These are phyloP conservation scores for Phaffomyces opuntiae DNA, from an alignment of 805 yeast genomes.

Conservation along the genomic window DNA sequence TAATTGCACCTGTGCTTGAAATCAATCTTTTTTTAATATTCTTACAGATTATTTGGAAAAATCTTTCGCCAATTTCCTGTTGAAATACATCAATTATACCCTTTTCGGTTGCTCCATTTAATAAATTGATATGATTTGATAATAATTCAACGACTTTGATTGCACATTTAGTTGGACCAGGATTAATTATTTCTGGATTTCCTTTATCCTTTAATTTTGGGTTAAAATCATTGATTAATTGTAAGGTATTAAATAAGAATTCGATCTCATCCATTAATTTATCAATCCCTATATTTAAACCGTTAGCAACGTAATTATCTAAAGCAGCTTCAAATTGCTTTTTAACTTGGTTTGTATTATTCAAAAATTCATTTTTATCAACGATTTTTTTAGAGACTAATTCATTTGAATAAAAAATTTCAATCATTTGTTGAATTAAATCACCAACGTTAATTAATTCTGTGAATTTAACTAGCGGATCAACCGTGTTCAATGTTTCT, in stretches of 20 bases:
- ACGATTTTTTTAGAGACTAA: conserved; percentile 49
- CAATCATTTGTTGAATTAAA: conserved; percentile 84
- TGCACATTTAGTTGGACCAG: conserved; percentile 62
- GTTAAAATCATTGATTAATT: conserved; percentile 55
- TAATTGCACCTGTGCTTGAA: conserved; percentile 77
- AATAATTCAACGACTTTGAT: conserved; percentile 52
- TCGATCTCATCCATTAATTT: conserved; percentile 80
- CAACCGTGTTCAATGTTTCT: conserved; percentile 38
- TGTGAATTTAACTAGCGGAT: conserved; percentile 79
- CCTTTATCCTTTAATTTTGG: conserved; percentile 29
- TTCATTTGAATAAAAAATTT: conserved; percentile 85
- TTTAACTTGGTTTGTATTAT: conserved; percentile 71
- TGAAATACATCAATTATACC: conserved; percentile 87
- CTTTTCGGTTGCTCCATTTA: conserved; percentile 80
- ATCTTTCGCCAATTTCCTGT: conserved; percentile 86
- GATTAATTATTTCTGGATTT: conserved; percentile 15
- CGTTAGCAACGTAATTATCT: conserved; percentile 88
- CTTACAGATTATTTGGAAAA: conserved; percentile 70
- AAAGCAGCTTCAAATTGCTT: conserved; percentile 73
- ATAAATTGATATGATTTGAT: conserved; percentile 61
- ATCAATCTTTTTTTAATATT: conserved; percentile 66
- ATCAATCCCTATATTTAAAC: conserved; percentile 86
- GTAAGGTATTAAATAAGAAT: conserved; percentile 45
- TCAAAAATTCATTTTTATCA: conserved; percentile 70
- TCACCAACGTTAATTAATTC: conserved; percentile 93